phyloP scores from a whole-genome alignment of 768 basidiomycete genomes.

The Hydnomerulius pinastri region DNA sequence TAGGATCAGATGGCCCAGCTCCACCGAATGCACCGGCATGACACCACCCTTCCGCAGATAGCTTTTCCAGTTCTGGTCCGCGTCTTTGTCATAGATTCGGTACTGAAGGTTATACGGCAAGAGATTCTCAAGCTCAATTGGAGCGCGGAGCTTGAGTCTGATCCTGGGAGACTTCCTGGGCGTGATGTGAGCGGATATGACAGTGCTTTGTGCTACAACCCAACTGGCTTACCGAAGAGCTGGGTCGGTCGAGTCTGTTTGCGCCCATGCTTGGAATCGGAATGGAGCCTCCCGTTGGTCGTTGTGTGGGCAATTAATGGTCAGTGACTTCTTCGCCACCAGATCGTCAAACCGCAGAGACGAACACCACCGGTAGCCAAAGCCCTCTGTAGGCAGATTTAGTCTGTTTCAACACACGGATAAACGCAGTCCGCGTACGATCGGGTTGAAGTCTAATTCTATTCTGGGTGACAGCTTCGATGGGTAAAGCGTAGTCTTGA shows the following conservation, averaged over 20 bases:
- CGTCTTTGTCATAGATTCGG: slow-evolving; percentile 95
- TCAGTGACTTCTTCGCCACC: slow-evolving; percentile 63
- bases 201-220: not conserved
- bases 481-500: slow-evolving; percentile 84
- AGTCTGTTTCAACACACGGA: slow-evolving; percentile 3
- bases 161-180: slow-evolving; percentile 83
- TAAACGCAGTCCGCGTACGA: slow-evolving; percentile 54
- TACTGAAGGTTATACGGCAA: slow-evolving; percentile 94
- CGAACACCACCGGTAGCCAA: slow-evolving; percentile 92
- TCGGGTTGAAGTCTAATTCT: slow-evolving; percentile 89
- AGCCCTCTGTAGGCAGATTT: slow-evolving; percentile 65
- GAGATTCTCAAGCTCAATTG: slow-evolving; percentile 93
- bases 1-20: slow-evolving; percentile 85
- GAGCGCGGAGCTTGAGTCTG: slow-evolving; percentile 84
- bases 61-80: slow-evolving; percentile 91
- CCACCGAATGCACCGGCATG: slow-evolving; percentile 96
- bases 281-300: slow-evolving; percentile 86
- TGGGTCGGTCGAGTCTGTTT: slow-evolving; percentile 65
- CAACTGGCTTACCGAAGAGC: slow-evolving; percentile 48
- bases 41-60: slow-evolving; percentile 91
- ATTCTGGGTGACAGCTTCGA: slow-evolving; percentile 83
- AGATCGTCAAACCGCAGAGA: slow-evolving; percentile 91
- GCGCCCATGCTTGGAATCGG: slow-evolving; percentile 90
- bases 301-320: slow-evolving; percentile 82
- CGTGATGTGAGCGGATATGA: slow-evolving; percentile 5